Conservation (phyloP, 2,329 filamentous ascomycete genomes). For the Botrytis deweyae region DNA sequence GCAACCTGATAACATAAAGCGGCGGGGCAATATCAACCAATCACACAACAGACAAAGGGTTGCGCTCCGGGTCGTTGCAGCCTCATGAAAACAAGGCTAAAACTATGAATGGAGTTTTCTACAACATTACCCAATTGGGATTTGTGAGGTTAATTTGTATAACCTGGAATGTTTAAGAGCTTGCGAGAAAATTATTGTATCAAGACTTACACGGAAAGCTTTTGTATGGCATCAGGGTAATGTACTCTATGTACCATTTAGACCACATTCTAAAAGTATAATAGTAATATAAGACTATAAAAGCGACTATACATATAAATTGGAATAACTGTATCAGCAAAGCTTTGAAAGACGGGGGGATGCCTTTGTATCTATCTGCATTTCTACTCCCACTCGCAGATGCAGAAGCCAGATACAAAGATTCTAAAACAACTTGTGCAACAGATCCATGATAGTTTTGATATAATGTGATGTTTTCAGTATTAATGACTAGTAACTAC, state of each 20-base stretch:
- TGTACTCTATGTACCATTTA: background rate
- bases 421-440: background rate
- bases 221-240: background rate
- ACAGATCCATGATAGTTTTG: background rate
- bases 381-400: background rate
- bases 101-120: background rate
- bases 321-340: background rate
- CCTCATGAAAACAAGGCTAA: background rate
- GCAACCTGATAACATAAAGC: constrained; percentile 12
- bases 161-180: background rate
- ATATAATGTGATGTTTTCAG: background rate
- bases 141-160: background rate
- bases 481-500: background rate
- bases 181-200: background rate
- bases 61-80: background rate
- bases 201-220: background rate
- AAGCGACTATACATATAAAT: rapidly evolving
- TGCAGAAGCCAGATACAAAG: background rate
- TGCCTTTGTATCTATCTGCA: background rate
- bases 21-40: constrained; percentile 2
- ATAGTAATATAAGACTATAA: background rate
- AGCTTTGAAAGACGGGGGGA: background rate
- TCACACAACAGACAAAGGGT: background rate
- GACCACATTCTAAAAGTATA: background rate
- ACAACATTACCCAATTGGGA: background rate